Percentiles rank a stretch among this genome's conserved stretches.
Conservation (phyloP, 306 rosid genomes). For the Begonia masoniana region DNA sequence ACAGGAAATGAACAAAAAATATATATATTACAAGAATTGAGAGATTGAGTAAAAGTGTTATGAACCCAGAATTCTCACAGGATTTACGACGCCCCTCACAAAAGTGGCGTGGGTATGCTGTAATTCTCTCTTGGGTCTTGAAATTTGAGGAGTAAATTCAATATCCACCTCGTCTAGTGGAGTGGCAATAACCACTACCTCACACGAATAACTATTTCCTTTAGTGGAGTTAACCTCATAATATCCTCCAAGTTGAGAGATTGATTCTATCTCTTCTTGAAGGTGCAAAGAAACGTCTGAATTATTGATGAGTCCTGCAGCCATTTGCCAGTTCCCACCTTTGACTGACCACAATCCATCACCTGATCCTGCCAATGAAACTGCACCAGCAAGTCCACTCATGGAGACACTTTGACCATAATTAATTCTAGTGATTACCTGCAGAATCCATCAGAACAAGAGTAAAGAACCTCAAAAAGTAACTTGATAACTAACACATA, state of each 20-base stretch:
- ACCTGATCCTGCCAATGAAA: constrained; percentile 93
- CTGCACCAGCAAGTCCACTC: constrained; percentile 89
- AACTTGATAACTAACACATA: too few relatives aligned
- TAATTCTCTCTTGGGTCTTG: constrained; percentile 59
- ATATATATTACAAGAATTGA: too few relatives aligned
- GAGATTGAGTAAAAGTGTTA: constrained; percentile 6
- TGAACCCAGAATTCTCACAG: constrained; percentile 36
- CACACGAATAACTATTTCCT: constrained; percentile 59
- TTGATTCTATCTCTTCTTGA: constrained; percentile 54
- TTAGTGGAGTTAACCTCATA: constrained; percentile 71
- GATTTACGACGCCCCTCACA: constrained; percentile 71
- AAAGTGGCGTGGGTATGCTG: constrained; percentile 89
- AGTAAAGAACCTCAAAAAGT: background rate
- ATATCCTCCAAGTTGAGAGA: constrained; percentile 39
- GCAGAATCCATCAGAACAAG: constrained; percentile 11
- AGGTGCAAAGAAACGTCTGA: constrained; percentile 56
- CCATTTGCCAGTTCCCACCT: constrained; percentile 96
- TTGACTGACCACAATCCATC: constrained; percentile 83
- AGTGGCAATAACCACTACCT: constrained; percentile 74
- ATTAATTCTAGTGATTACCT: constrained; percentile 89
- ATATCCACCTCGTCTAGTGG: constrained; percentile 74
- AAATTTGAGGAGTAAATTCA: constrained; percentile 45
- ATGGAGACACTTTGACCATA: constrained; percentile 79
- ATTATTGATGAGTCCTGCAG: constrained; percentile 53
- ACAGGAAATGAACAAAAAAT: constrained; percentile 11